phyloP scores from a whole-genome alignment of 176 grass and related monocot genomes.

The Thinopyrum elongatum region DNA sequence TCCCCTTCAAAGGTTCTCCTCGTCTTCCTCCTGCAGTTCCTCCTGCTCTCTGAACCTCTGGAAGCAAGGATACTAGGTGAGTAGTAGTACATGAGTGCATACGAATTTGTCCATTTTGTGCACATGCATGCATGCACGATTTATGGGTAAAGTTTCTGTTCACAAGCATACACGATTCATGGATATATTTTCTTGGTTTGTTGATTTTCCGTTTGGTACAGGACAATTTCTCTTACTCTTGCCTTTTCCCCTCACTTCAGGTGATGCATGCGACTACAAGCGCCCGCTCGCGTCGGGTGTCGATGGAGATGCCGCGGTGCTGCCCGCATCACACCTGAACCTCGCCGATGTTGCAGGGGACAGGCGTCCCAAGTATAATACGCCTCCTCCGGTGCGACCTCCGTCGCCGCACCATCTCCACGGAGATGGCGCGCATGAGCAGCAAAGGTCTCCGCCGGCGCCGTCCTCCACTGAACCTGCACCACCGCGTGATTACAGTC shows the following conservation, averaged over 20 bases:
- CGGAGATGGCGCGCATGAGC: neutral
- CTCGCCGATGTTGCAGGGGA: neutral
- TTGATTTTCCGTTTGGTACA: neutral
- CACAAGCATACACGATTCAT: neutral
- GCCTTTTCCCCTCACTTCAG: neutral
- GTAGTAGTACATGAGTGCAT: neutral
- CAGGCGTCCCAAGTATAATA: neutral
- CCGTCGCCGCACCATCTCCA: neutral
- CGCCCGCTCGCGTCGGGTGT: neutral
- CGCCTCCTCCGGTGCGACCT: neutral
- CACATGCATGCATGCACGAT: neutral
- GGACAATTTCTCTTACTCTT: neutral
- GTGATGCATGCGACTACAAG: neutral
- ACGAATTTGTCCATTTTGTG: neutral
- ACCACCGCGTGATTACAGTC: neutral
- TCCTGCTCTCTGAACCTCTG: neutral
- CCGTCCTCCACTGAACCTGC: neutral
- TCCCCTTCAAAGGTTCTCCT: neutral
- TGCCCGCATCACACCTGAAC: neutral
- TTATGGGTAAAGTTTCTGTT: neutral
- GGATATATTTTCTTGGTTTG: too few species aligned
- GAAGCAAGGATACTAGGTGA: neutral
- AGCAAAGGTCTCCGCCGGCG: neutral
- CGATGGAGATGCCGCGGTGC: neutral
- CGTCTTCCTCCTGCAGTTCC: neutral